A percentile compares a stretch with the other conserved stretches of the same genome.
phyloP scores from a whole-genome alignment of 2,329 filamentous ascomycete genomes.

The Fusarium piperis region DNA sequence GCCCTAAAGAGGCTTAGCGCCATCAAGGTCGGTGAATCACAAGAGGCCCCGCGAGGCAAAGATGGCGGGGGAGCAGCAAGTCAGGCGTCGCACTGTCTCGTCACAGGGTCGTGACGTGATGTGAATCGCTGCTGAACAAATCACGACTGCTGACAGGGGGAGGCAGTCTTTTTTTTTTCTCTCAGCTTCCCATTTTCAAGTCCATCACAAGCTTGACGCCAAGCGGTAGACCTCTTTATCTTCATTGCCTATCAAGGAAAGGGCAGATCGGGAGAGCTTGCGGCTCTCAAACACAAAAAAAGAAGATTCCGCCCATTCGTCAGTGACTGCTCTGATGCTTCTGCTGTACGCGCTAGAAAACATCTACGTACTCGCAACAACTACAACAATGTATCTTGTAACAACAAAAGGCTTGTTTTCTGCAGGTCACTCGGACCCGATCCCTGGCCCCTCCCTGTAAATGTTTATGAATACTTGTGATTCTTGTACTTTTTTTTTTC shows the following conservation, averaged over 20 bases:
- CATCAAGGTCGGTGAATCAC: constrained; percentile 37
- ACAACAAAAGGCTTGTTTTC: background rate
- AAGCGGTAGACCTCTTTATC: constrained; percentile 5
- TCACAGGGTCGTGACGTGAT: constrained; percentile 30
- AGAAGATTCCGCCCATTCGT: background rate
- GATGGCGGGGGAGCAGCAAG: constrained; percentile 39
- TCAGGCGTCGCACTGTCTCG: constrained; percentile 40
- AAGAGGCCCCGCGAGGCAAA: constrained; percentile 40
- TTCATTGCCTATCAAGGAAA: constrained; percentile 12
- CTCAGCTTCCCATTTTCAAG: background rate
- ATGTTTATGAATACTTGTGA: background rate
- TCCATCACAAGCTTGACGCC: background rate
- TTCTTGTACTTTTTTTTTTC: background rate
- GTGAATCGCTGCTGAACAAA: constrained; percentile 17
- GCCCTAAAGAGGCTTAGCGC: constrained; percentile 16
- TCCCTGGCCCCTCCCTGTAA: background rate
- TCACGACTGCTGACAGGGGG: background rate
- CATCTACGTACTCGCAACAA: background rate
- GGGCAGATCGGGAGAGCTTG: background rate
- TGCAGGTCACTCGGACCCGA: background rate
- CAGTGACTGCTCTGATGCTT: background rate
- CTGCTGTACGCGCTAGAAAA: background rate
- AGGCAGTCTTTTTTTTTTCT: background rate
- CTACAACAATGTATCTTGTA: background rate
- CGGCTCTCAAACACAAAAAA: background rate